These are phyloP conservation scores for Penicillium sclerotigenum DNA, from an alignment of 2,329 filamentous ascomycete species.

Conservation along the genomic window DNA sequence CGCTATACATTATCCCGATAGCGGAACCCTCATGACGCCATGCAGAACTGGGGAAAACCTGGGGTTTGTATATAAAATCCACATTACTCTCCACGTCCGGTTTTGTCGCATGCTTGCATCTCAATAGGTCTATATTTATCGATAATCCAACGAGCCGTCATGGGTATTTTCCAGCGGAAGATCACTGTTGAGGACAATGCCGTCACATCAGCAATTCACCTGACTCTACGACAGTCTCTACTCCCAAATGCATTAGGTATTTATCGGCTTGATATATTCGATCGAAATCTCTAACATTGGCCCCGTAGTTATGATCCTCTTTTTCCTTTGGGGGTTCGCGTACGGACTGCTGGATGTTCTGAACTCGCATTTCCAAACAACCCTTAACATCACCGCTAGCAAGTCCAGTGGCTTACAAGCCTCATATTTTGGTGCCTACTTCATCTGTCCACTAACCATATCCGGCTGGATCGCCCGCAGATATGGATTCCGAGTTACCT, in stretches of 20 bases:
- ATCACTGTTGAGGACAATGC: slow-evolving; percentile 38
- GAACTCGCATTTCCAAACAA: slow-evolving; percentile 48
- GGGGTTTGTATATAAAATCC: slow-evolving; percentile 5
- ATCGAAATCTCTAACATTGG: not conserved
- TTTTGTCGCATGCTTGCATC: not conserved
- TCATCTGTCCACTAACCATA: slow-evolving; percentile 36
- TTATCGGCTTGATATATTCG: not conserved
- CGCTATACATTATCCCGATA: slow-evolving; percentile 2
- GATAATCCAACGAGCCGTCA: not conserved
- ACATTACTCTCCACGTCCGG: not conserved
- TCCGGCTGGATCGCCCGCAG: slow-evolving; percentile 46
- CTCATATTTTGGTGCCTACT: slow-evolving; percentile 42
- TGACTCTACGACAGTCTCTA: slow-evolving; percentile 65
- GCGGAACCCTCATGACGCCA: not conserved
- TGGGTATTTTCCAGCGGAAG: slow-evolving; percentile 11
- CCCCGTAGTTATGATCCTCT: slow-evolving; percentile 57
- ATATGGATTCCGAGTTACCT: slow-evolving; percentile 42
- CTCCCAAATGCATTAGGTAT: slow-evolving; percentile 57
- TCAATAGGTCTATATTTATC: not conserved
- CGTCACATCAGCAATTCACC: slow-evolving; percentile 56
- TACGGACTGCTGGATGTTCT: slow-evolving; percentile 58
- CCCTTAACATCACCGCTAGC: slow-evolving; percentile 44
- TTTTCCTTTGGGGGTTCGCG: slow-evolving; percentile 62
- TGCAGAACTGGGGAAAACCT: not conserved
- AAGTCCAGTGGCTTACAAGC: slow-evolving; percentile 49